Percentiles rank a stretch among this genome's conserved stretches.
phyloP scores from a whole-genome alignment of 768 basidiomycete genomes.

The Termitomyces sp. region DNA sequence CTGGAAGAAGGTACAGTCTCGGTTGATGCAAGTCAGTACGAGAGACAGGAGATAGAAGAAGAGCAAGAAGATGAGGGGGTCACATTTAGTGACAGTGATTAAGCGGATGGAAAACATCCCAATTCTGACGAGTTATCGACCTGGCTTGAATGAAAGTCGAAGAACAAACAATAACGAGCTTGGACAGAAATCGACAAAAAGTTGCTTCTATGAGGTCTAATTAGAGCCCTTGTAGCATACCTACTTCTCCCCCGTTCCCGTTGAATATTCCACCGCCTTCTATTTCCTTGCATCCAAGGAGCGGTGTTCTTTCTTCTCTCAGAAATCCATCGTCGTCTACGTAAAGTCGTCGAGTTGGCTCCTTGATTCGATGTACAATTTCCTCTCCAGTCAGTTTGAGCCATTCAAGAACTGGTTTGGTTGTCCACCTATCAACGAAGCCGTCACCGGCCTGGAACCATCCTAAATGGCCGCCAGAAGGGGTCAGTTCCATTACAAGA shows the following conservation, averaged over 20 bases:
- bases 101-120: conserved; percentile 13
- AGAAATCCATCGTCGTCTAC: conserved; percentile 54
- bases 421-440: conserved; percentile 55
- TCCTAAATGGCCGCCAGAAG: conserved; percentile 71
- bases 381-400: conserved; percentile 51
- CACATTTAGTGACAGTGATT: conserved; percentile 87
- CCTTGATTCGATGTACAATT: conserved; percentile 30
- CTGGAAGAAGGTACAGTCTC: conserved; percentile 83
- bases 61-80: conserved; percentile 67
- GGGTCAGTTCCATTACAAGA: conserved; percentile 56
- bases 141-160: neutral
- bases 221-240: conserved; percentile 57
- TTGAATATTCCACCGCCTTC: conserved; percentile 48
- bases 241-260: conserved; percentile 45
- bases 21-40: conserved; percentile 88
- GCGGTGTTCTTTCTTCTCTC: conserved; percentile 48
- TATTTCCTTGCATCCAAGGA: conserved; percentile 53
- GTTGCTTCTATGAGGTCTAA: conserved; percentile 14
- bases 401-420: conserved; percentile 71
- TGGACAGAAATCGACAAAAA: neutral
- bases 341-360: conserved; percentile 26
- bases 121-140: neutral
- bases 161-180: neutral
- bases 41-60: conserved; percentile 54
- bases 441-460: conserved; percentile 61